Conservation (phyloP, 176 grass and related monocot genomes). For the Paspalum notatum region DNA sequence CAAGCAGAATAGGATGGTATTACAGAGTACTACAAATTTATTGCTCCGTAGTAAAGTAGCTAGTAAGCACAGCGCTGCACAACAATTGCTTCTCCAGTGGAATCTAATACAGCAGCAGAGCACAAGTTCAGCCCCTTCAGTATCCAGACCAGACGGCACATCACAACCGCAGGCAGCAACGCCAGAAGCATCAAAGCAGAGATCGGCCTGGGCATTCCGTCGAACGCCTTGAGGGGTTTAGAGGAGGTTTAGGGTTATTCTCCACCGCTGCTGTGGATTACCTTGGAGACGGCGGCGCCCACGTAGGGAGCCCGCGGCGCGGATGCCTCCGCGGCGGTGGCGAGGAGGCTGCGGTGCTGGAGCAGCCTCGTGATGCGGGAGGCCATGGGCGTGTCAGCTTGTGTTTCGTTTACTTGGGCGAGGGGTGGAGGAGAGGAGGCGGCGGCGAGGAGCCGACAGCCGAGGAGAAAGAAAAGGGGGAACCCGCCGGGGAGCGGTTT, state of each 20-base stretch:
- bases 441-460: neutral
- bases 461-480: too few relatives aligned
- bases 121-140: neutral
- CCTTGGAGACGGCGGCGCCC: constrained; percentile 32
- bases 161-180: neutral
- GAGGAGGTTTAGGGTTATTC: neutral
- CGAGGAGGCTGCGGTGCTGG: constrained; percentile 35
- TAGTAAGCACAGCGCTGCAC: neutral
- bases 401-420: constrained; percentile 21
- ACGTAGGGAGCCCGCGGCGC: neutral
- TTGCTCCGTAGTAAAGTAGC: neutral
- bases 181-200: neutral
- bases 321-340: constrained; percentile 35
- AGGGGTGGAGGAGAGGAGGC: neutral
- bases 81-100: constrained; percentile 9
- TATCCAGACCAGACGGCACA: neutral
- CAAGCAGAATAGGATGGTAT: neutral
- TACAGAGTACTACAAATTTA: neutral
- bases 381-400: constrained; percentile 37
- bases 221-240: constrained; percentile 34
- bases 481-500: neutral
- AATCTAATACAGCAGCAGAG: neutral
- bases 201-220: constrained; percentile 8
- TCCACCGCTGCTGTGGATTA: neutral
- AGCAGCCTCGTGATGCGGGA: constrained; percentile 43